Evolutionary conservation across 23 red algal species (phyloP), one percentile per base, ranked within the genome.

Genomic region (Cyanidiococcus yangmingshanensis): DNA sequence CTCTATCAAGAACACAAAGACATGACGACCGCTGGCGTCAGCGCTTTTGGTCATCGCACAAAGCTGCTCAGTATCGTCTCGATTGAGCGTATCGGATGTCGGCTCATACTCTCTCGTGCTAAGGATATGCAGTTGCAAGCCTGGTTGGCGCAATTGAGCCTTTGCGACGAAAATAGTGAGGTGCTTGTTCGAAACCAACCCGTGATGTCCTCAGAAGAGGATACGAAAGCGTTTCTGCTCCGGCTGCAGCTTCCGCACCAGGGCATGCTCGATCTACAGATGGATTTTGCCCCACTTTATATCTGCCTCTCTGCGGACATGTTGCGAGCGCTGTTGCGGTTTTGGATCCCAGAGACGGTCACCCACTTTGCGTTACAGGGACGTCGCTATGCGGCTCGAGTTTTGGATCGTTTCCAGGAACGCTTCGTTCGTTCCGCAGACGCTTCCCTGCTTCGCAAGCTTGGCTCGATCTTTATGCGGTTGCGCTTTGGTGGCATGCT

Each of bases 321-420:
- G n/a, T 3, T 71, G n/a, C 63, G 12, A 7, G 63, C n/a, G 3
- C 27, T 71, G 63, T 30, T 71, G 12, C 63, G 63, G 21, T 71
- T 71, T 29, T 71, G 63, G 63, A 71, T 71, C 15, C 63, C 63
- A 3, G 63, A 71, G 27, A 71, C 63, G 63, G 16, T 71, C 12
- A 21, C 45, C 45, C 21, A 7, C 45, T 54, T 54, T 54, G 45
- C 45, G 45, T 15, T 54, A 21, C 45, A 54, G 45, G 45, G 45
- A 7, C 7, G 45, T 15, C 45, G 45, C 12, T 54, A 54, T 54
- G 45, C 45, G 7, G 45, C 45, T 7, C 45, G 45, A 7, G 45
- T 54, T 21, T 21, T 54, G 21, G 12, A 54, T 54, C 12, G 45
- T 54, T 21, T 54, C 45, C 45, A 54, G 21, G 45, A 54, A 54